phyloP scores from a whole-genome alignment of 148 eudicot genomes.

The Limonium bicolor region DNA sequence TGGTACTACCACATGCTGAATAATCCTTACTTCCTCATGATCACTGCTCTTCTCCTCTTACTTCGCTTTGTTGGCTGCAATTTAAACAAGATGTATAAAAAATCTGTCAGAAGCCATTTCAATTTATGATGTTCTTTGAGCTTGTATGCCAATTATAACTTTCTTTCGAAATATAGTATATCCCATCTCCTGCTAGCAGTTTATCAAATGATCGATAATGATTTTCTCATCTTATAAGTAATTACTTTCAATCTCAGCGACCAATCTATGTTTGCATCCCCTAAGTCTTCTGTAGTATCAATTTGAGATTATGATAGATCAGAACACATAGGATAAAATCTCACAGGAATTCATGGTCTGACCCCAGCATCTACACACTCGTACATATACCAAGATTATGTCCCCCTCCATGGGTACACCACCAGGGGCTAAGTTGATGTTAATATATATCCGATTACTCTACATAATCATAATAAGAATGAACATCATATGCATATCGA shows the following conservation, averaged over 20 bases:
- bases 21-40: background rate
- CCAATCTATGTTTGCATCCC: too few species aligned
- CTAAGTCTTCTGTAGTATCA: too few species aligned
- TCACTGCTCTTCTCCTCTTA: background rate
- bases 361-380: background rate
- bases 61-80: background rate
- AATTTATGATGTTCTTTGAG: background rate
- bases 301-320: too few species aligned
- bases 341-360: background rate
- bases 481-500: background rate
- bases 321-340: too few species aligned
- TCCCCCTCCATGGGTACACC: too few species aligned
- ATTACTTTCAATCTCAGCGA: too few species aligned
- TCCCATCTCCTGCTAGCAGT: too few species aligned
- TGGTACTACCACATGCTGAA: conserved; percentile 1
- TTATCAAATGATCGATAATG: too few species aligned
- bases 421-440: background rate
- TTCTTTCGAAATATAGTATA: too few species aligned
- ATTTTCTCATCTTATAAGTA: too few species aligned
- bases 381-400: background rate
- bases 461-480: background rate
- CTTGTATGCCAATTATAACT: too few species aligned
- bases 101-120: background rate
- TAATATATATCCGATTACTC: background rate
- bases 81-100: too few species aligned